Base-by-base conservation (phyloP, 352 stramenopile genomes). In the Globisporangium paddicum region DNA sequence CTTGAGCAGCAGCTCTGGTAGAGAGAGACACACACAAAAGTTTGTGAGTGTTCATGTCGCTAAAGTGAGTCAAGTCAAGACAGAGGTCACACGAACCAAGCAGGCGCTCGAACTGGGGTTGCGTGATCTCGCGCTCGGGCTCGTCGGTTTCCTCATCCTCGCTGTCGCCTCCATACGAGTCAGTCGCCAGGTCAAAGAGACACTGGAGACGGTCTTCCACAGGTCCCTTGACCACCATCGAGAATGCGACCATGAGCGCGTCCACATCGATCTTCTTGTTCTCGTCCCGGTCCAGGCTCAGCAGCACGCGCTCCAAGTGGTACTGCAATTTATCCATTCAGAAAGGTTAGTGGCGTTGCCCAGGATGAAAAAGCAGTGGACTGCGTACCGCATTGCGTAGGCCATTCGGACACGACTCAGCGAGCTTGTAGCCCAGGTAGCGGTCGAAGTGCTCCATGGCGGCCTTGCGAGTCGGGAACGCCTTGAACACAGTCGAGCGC, bases 401-500 rank as follows among this genome's bases (percentile, higher is more conserved):
- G 4, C 82, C 82, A 28, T 76, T 72, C 9, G 81, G 79, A 58
- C 73, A 86, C 7, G 62, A 42, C 63, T 80, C 69, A n/a, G 60
- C 62, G 49, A 93, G 66, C 58, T 90, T 88, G 58, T 86, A 81
- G 60, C 80, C 77, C 49, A 90, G 55, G 55, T 88, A 93, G 57
- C 84, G 80, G 51, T 93, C 82, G 47, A 93, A 93, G 63, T 93
- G 79, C 63, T 79, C 54, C 69, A 93, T 84, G 34, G 71, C 65
- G 13, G 80, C 77, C 57, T 86, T 89, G 56, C 79, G 69, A n/a
- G 58, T 65, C 13, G 82, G 75, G 62, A 93, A 93, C 28, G 79
- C 79, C 21, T 67, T 68, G 35, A 63, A 58, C 35, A 86, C 71
- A 11, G 75, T 76, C 14, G 73, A 66, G 8, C 76, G 66, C 48